phyloP scores from a whole-genome alignment of 2,329 filamentous ascomycete genomes.

The Penicillium nordicum region DNA sequence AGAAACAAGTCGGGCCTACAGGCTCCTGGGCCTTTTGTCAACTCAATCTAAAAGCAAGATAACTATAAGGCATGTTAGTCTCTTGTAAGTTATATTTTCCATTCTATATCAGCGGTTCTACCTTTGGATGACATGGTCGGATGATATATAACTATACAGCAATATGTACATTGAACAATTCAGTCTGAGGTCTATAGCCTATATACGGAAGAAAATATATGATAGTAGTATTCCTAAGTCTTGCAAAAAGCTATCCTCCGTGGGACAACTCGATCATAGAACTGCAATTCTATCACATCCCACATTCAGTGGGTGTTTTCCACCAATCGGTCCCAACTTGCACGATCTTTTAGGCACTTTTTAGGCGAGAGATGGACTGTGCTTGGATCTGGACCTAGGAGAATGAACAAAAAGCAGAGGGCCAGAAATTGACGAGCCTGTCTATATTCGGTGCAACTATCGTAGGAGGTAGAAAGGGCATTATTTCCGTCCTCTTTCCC shows the following conservation, averaged over 20 bases:
- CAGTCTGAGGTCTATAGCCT: neutral
- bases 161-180: neutral
- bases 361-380: too few relatives aligned
- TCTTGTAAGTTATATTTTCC: neutral
- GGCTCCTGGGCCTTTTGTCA: neutral
- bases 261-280: neutral
- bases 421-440: too few relatives aligned
- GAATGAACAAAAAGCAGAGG: too few relatives aligned
- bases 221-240: neutral
- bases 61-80: neutral
- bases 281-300: too few relatives aligned
- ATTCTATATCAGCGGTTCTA: neutral
- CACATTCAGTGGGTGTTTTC: too few relatives aligned
- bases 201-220: neutral
- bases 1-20: neutral
- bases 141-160: neutral
- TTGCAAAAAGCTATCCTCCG: neutral
- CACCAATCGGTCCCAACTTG: too few relatives aligned
- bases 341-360: too few relatives aligned
- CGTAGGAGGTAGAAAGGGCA: too few relatives aligned
- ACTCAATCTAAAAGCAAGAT: neutral
- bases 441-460: too few relatives aligned
- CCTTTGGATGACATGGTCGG: neutral
- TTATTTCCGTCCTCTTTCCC: too few relatives aligned
- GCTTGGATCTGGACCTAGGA: too few relatives aligned